Evolutionary conservation across 352 stramenopile genomes (phyloP).

Genomic region (Phytophthora megakarya): DNA sequence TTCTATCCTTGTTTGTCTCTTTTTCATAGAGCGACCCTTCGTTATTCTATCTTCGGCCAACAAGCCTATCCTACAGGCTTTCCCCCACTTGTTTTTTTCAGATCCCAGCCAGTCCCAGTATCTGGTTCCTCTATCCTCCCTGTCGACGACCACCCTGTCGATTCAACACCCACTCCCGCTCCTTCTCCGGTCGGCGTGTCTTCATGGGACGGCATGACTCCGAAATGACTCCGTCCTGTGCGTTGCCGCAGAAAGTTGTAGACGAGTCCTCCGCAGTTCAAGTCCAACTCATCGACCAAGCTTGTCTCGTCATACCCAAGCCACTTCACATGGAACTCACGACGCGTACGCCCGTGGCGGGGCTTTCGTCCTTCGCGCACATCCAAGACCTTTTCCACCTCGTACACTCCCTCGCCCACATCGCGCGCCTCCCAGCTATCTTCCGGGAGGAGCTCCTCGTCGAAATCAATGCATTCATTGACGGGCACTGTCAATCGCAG

Average conservation of each 20-base stretch:
- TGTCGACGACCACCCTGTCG: not conserved
- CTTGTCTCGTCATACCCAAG: constrained; percentile 7
- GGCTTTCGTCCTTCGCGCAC: not conserved
- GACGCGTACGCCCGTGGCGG: not conserved
- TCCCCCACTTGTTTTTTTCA: not conserved
- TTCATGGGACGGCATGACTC: too few species aligned
- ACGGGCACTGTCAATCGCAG: not conserved
- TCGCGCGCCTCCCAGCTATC: constrained; percentile 19
- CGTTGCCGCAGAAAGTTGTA: constrained; percentile 7
- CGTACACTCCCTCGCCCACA: constrained; percentile 1
- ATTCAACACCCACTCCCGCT: too few species aligned
- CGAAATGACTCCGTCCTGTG: not conserved
- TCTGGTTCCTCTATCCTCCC: not conserved
- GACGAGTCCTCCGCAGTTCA: constrained; percentile 12
- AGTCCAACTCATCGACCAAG: not conserved
- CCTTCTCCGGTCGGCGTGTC: too few species aligned
- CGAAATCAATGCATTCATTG: constrained; percentile 23
- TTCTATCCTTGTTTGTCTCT: too few species aligned
- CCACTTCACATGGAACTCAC: constrained; percentile 9
- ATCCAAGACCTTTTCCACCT: constrained; percentile 19
- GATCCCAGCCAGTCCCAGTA: too few species aligned
- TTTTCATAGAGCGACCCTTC: constrained; percentile 8
- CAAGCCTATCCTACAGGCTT: too few species aligned
- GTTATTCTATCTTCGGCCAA: constrained; percentile 1
- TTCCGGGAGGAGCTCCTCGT: constrained; percentile 25